Percentiles rank a stretch among this genome's conserved stretches.
Conservation (phyloP, 73 alveolate genomes). For the Paramecium biaurelia region DNA sequence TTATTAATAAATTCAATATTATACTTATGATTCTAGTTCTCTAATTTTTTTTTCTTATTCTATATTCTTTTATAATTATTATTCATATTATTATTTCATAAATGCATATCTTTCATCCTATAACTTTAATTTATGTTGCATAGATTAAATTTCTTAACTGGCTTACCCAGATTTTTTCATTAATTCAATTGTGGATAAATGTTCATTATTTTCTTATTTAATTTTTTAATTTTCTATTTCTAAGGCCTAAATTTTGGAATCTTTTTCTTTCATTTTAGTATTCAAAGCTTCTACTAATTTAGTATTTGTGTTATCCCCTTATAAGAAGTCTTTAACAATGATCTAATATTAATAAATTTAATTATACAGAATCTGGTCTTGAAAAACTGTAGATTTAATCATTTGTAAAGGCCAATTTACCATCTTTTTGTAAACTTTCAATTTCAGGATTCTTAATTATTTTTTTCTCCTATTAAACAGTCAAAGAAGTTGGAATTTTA, state of each 20-base stretch:
- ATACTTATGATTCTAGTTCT: constrained; percentile 32
- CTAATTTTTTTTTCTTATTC: constrained; percentile 41
- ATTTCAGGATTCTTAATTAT: constrained; percentile 33
- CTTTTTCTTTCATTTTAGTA: constrained; percentile 5
- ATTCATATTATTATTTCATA: background rate
- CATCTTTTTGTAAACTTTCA: constrained; percentile 44
- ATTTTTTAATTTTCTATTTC: constrained; percentile 30
- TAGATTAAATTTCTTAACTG: background rate
- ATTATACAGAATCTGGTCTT: constrained; percentile 62
- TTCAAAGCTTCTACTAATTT: background rate
- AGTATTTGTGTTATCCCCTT: background rate
- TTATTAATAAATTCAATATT: background rate
- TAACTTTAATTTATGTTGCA: constrained; percentile 8
- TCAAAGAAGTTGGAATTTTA: constrained; percentile 3
- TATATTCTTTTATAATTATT: background rate
- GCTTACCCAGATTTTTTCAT: constrained; percentile 21
- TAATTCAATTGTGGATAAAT: background rate
- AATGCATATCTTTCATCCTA: constrained; percentile 14
- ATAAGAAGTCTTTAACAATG: background rate
- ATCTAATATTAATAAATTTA: background rate
- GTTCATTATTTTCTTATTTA: background rate
- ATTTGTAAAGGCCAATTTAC: constrained; percentile 43
- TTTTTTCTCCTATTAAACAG: background rate
- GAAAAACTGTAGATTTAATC: constrained; percentile 55
- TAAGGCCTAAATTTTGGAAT: background rate